Percentiles rank a stretch among this genome's conserved stretches.
phyloP scores from a whole-genome alignment of 495 filamentous ascomycete species.

The Diplogelasinospora grovesii region DNA sequence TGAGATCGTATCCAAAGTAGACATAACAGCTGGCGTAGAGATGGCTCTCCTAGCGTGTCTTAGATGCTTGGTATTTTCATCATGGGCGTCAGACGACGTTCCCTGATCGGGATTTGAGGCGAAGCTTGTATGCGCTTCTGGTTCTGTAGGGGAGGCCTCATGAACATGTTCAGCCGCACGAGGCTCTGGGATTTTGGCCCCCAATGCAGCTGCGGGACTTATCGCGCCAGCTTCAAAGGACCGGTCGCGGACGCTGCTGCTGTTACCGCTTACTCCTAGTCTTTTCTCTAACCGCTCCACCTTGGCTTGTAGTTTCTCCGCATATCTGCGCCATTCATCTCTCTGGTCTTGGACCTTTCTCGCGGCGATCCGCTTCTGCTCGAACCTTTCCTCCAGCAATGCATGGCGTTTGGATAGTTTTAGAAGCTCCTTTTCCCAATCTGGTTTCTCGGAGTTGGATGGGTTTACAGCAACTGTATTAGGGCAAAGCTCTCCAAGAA shows the following conservation, averaged over 20 bases:
- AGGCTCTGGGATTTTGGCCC: too few species aligned
- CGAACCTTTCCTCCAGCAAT: conserved; percentile 18
- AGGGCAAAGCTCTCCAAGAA: conserved; percentile 15
- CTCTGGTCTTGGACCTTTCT: conserved; percentile 9
- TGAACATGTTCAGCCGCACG: too few species aligned
- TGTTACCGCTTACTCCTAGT: too few species aligned
- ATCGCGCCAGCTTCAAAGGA: too few species aligned
- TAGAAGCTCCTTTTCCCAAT: conserved; percentile 19
- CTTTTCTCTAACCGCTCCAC: conserved; percentile 18
- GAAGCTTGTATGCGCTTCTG: conserved; percentile 10
- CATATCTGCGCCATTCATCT: conserved; percentile 24
- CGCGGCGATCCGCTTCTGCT: conserved; percentile 3
- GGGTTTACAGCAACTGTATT: conserved; percentile 14
- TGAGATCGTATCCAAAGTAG: background rate
- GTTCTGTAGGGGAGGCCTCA: too few species aligned
- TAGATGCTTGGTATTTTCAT: background rate
- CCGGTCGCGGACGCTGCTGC: too few species aligned
- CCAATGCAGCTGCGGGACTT: too few species aligned
- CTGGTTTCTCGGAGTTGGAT: background rate
- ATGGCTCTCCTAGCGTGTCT: conserved; percentile 1
- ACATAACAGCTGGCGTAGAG: background rate
- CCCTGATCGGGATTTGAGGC: conserved; percentile 9
- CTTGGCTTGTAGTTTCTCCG: conserved; percentile 18
- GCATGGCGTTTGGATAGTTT: conserved; percentile 22
- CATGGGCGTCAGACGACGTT: background rate